Conservation (phyloP, 176 grass and related monocot species). For the Leersia perrieri region DNA sequence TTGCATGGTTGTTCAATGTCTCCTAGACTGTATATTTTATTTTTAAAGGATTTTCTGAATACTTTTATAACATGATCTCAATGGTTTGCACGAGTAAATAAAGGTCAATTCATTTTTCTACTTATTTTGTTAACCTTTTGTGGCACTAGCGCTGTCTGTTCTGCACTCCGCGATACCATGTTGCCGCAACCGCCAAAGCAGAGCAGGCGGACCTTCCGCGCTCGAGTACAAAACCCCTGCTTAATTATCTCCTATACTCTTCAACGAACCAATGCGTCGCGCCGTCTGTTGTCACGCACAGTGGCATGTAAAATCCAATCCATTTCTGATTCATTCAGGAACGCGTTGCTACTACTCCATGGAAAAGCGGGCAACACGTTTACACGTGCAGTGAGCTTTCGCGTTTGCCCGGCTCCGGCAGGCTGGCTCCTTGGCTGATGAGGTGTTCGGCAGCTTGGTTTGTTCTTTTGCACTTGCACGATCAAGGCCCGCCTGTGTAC, state of each 20-base stretch:
- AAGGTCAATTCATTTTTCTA: background rate
- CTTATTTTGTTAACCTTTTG: background rate
- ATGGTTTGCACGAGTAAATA: no score
- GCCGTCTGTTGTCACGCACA: background rate
- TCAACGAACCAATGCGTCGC: no score
- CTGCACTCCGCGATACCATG: background rate
- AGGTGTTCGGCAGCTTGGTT: background rate
- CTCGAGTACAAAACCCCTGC: background rate
- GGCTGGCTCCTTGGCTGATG: background rate
- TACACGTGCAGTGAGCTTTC: constrained; percentile 3
- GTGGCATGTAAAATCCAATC: background rate
- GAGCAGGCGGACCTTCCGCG: background rate
- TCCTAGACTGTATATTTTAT: no score
- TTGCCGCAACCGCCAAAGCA: background rate
- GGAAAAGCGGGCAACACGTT: background rate
- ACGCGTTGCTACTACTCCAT: background rate
- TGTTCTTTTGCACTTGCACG: background rate
- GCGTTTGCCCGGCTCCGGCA: background rate
- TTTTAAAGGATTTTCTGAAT: no score
- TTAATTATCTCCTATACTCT: background rate
- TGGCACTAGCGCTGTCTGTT: background rate
- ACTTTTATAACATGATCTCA: no score
- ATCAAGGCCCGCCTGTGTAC: background rate
- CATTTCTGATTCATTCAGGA: background rate
- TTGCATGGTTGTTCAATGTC: no score